Evolutionary conservation across 495 filamentous ascomycete species (phyloP).

Genomic region (Apodospora peruviana): DNA sequence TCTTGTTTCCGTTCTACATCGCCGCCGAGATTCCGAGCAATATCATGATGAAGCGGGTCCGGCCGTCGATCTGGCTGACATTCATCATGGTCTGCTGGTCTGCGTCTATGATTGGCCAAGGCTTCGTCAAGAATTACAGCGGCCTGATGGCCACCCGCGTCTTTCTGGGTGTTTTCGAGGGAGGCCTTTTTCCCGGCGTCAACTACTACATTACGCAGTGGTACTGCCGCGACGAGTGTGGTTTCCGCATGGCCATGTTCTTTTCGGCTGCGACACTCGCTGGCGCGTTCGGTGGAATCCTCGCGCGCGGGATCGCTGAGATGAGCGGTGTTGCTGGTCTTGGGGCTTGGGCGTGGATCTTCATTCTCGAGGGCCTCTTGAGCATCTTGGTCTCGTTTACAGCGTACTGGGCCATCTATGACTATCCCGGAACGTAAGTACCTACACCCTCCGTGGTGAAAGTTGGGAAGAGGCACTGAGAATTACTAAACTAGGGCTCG

Average conservation of each 20-base stretch:
- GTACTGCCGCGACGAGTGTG: conserved; percentile 46
- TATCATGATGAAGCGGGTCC: conserved; percentile 55
- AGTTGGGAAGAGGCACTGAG: conserved; percentile 3
- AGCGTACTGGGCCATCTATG: conserved; percentile 51
- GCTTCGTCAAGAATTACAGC: conserved; percentile 48
- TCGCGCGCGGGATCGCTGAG: conserved; percentile 57
- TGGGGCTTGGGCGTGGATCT: conserved; percentile 65
- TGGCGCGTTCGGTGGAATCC: conserved; percentile 63
- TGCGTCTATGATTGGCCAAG: conserved; percentile 51
- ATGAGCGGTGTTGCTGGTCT: conserved; percentile 43
- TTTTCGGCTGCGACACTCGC: conserved; percentile 55
- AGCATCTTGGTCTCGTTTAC: conserved; percentile 39
- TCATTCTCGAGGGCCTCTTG: conserved; percentile 57
- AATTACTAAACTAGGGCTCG: conserved; percentile 27
- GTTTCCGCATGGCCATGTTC: conserved; percentile 47
- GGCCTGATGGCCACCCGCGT: conserved; percentile 54
- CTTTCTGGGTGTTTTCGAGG: conserved; percentile 59
- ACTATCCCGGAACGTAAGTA: conserved; percentile 49
- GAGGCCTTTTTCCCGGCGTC: conserved; percentile 60
- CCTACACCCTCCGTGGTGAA: background rate
- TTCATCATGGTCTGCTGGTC: conserved; percentile 49
- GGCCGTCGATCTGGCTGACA: conserved; percentile 52
- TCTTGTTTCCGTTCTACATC: conserved; percentile 60
- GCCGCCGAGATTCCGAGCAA: conserved; percentile 62
- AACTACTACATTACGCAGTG: conserved; percentile 75